Base-by-base conservation (phyloP, 1,284 basidiomycete genomes). In the Stygiomarasmius scandens region DNA sequence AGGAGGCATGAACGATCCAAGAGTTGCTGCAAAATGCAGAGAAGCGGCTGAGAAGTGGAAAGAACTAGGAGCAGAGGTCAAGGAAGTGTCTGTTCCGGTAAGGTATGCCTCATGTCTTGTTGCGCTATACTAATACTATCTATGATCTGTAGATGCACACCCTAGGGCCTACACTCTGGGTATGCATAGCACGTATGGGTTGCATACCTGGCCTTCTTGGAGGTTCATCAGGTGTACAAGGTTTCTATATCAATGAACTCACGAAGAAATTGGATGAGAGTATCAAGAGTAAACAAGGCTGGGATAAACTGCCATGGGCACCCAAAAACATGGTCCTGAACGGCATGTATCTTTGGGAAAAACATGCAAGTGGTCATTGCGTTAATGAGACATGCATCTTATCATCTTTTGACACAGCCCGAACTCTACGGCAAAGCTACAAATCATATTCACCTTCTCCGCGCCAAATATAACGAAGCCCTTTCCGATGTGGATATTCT, bases 381-480 rank as follows among this genome's bases (percentile, higher is more conserved):
- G n/a, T 41, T 41, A n/a, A n/a, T 27, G 24, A 48, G 3, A 10
- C 36, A 10, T 16, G 25, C 22, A 2, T 29, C 24, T n/a, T 11
- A 2, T 14, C n/a, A 27, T 2, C 23, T n/a, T 29, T 49, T 22
- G 51, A 22, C 48, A 2, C 56, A 58, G 57, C 49, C 52, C n/a
- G 57, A 58, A 16, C 52, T 58, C 6, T 58, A 58, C 41, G 57
- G 57, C 19, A 58, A 58, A 54, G 57, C 52, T 11, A 47, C 29
- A n/a, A 58, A 54, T 23, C 52, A 54, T 27, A 43, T 58, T 6
- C 57, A 44, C 2, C 57, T 50, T 50, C 38, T 58, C 16, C 57
- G 57, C 44, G 25, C 25, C 4, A 54, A 54, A 24, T 58, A 58
- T 25, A 45, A 54, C 23, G 49, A 58, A 23, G 57, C 57, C 12